Evolutionary conservation across 129 eudicot species (phyloP), one percentile per base, ranked within the genome.

Genomic region (Chrysanthemum makinoi): DNA sequence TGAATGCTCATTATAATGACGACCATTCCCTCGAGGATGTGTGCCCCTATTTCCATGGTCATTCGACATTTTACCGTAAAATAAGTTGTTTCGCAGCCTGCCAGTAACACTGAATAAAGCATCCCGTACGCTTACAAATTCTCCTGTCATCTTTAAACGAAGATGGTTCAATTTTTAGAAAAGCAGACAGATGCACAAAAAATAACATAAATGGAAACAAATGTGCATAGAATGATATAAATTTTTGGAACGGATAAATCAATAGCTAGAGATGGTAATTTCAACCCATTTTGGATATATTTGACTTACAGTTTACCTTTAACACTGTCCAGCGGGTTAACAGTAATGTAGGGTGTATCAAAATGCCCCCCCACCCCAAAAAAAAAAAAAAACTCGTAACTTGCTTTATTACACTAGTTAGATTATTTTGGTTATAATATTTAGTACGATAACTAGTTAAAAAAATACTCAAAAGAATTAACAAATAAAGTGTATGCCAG

Each of bases 91-190:
- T 57, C 96, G 81, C 39, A 92, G 79, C 75, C 91, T 85, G 61
- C 91, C 77, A 61, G 91, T 83, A 47, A 86, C 85, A 66, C 73
- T 78, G 72, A 66, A 83, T 57, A 92, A 67, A 59, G 98, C 98
- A 28, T 88, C 86, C 47, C 62, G 86, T 46, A 89, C 93, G 46
- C 66, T 88, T 71, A 47, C 85, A 68, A 86, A 64, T 74, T 85
- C 87, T 22, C 98, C 98, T 56, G 89, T 77, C 72, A 88, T 89
- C 96, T 92, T 72, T 19, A 26, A 58, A 77, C 35, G 50, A 64
- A 60, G 46, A 77, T 8, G 17, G 57, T 39, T 48, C 56, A 33
- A 49, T 69, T 10, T 15, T 22, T 69, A 49, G 35, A 52, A 39
- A 19, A 62, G 28, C 48, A 69, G 52, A 62, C 28, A 48, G 14